These are phyloP conservation scores for Aureoboletus auriporus DNA, from an alignment of 768 basidiomycete genomes.

Conservation along the genomic window DNA sequence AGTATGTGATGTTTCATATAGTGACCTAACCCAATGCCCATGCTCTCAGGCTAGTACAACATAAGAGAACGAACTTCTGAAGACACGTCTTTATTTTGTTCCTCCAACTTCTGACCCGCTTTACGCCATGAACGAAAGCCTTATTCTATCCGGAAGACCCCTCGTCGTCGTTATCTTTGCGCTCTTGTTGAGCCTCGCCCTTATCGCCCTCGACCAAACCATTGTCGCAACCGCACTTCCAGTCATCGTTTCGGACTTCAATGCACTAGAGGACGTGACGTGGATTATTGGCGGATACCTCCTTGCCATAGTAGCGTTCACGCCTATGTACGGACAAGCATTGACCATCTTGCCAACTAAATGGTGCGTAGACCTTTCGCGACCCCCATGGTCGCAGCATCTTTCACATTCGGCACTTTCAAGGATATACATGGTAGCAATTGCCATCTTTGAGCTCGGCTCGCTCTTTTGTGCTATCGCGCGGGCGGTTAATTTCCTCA, in stretches of 20 bases:
- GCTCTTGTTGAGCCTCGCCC: constrained; percentile 6
- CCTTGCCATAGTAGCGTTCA: constrained; percentile 39
- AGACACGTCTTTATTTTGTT: neutral
- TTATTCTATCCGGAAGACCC: constrained; percentile 5
- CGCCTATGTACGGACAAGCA: constrained; percentile 8
- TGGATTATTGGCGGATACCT: constrained; percentile 73
- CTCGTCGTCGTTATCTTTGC: constrained; percentile 3
- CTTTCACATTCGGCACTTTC: constrained; percentile 34
- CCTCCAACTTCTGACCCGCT: neutral
- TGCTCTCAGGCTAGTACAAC: no score
- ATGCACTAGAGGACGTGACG: constrained; percentile 12
- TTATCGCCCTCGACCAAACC: constrained; percentile 29
- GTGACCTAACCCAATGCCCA: no score
- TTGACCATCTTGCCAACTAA: constrained; percentile 10
- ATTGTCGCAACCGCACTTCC: constrained; percentile 63
- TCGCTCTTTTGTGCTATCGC: constrained; percentile 61
- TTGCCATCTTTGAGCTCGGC: constrained; percentile 35
- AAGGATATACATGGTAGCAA: constrained; percentile 15
- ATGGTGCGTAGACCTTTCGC: constrained; percentile 39
- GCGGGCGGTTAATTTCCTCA: constrained; percentile 55
- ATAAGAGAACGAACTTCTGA: neutral
- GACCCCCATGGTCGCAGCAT: neutral
- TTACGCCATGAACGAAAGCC: constrained; percentile 3
- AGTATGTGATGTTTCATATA: no score
- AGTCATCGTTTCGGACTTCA: constrained; percentile 7